phyloP scores from a whole-genome alignment of 331 rosid genomes.

The Quercus tomentella region DNA sequence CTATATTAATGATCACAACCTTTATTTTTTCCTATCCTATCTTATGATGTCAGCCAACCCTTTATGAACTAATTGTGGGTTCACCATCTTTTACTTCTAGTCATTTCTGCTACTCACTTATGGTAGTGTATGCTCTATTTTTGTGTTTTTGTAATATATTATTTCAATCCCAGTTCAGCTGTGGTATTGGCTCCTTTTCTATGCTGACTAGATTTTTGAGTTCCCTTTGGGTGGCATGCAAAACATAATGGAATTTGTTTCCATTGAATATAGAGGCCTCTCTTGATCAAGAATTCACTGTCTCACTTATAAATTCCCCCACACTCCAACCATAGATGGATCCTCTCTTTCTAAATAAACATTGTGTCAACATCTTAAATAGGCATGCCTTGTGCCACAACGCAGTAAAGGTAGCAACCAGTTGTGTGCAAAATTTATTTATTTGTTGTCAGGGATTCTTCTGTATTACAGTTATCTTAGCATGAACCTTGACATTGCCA shows the following conservation, averaged over 20 bases:
- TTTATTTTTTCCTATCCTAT: not conserved
- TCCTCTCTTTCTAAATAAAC: not conserved
- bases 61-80: no score
- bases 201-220: no score
- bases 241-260: not conserved
- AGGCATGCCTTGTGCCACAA: no score
- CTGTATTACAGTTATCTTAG: no score
- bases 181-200: no score
- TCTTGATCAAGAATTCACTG: not conserved
- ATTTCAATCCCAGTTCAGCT: not conserved
- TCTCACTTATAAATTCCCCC: not conserved
- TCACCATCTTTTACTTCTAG: not conserved
- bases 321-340: not conserved
- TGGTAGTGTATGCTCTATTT: not conserved
- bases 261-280: not conserved
- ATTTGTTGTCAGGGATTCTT: no score
- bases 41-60: no score
- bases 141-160: not conserved
- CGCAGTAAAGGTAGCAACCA: no score
- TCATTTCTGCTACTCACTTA: not conserved
- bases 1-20: not conserved
- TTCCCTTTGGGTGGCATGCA: no score
- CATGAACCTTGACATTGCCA: no score
- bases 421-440: no score
- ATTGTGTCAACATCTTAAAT: no score